Evolutionary conservation across 148 eudicot genomes (phyloP).

Genomic region (Pharnaceum exiguum): DNA sequence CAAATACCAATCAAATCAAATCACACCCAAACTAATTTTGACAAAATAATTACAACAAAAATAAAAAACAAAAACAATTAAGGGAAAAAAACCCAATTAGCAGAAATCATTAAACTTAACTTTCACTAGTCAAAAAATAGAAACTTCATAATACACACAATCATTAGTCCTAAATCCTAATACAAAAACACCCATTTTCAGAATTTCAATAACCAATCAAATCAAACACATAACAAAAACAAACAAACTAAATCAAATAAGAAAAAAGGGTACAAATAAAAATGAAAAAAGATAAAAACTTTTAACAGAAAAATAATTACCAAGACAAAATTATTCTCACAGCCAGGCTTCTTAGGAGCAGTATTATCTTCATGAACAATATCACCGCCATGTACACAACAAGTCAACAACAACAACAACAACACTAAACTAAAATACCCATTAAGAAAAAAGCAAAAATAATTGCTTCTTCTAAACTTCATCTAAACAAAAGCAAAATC

Average conservation of each 20-base stretch:
- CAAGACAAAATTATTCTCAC: conserved; percentile 84
- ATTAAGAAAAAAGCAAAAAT: background rate
- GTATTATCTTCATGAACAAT: conserved; percentile 82
- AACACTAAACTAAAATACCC: conserved; percentile 9
- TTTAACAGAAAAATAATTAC: conserved; percentile 27
- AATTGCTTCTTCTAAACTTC: conserved; percentile 6
- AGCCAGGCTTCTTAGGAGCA: conserved; percentile 81
- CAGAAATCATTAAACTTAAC: too few relatives aligned
- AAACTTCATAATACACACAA: too few relatives aligned
- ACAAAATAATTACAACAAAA: background rate
- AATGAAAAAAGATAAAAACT: background rate
- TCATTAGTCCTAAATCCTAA: too few relatives aligned
- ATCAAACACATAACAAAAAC: background rate
- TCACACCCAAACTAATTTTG: background rate
- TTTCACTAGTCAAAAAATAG: too few relatives aligned
- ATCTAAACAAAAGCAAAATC: conserved; percentile 5
- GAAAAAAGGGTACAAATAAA: background rate
- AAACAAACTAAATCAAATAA: background rate
- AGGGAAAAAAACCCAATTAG: background rate
- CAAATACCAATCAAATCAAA: background rate
- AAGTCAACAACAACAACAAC: conserved; percentile 11
- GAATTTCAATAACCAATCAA: too few relatives aligned
- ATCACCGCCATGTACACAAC: conserved; percentile 65
- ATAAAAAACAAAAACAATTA: background rate
- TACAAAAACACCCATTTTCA: too few relatives aligned